Base-by-base conservation (phyloP, 2,329 filamentous ascomycete species). In the Paramyrothecium sp. region DNA sequence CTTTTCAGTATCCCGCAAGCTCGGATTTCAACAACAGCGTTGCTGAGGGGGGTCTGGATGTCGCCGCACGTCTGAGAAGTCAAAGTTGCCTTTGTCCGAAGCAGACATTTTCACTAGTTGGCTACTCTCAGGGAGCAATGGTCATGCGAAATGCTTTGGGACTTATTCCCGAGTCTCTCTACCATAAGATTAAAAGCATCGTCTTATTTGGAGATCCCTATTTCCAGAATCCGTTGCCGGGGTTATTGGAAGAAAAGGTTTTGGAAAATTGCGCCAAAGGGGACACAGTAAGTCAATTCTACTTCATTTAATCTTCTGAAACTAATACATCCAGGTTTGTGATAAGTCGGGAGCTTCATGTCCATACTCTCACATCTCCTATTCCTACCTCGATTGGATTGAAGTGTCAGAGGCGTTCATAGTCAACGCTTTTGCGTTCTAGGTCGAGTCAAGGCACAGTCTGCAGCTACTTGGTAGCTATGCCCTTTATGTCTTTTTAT, bases 121-220 rank as follows among this genome's bases (percentile, higher is more conserved):
- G 59, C 3, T 61, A 61, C 54, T 61, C 59, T 13, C 59, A 61
- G 51, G 59, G 59, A 17, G 59, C 59, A 7, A 33, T 19, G 8
- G 53, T 61, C 3, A 57, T 59, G 47, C 59, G 58, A 30, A n/a
- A 19, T 17, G 59, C 57, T 22, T 53, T 52, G 2, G 46, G 44
- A 3, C 20, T 44, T 10, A 50, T 61, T 12, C 59, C 59, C 2
- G 16, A 19, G 16, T n/a, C 38, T 1, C 54, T 61, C 10, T 54
- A 56, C 26, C 21, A 19, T 49, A 54, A 44, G 22, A 56, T 61
- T 53, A 54, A 52, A 44, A 44, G 55, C 7, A 19, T 61, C 17
- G 54, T 53, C 49, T 41, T 59, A 34, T 61, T 61, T 38, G 59
- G 59, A 20, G 59, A 61, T 54, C 56, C 56, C 16, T 49, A 49